Conservation (phyloP, 2,329 filamentous ascomycete species). For the Chrysosphaeria jannelii region DNA sequence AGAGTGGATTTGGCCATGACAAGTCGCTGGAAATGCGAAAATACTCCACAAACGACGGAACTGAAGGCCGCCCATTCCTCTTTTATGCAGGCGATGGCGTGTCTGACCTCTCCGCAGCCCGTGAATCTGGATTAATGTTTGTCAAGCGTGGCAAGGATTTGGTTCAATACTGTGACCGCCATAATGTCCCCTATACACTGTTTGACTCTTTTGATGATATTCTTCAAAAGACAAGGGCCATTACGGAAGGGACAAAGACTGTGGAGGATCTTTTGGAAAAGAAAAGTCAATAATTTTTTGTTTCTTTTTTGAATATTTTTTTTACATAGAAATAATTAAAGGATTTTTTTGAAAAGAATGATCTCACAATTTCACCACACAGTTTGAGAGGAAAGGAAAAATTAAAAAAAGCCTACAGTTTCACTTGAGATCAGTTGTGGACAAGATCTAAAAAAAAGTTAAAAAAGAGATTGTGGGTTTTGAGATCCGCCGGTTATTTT, state of each 20-base stretch:
- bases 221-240: conserved; percentile 3
- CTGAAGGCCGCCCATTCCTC: conserved; percentile 38
- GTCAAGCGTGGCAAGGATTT: conserved; percentile 50
- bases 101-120: conserved; percentile 69
- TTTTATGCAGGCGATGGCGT: conserved; percentile 93
- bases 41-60: conserved; percentile 41
- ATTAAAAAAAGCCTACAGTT: too few species aligned
- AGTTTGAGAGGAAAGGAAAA: too few species aligned
- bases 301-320: too few species aligned
- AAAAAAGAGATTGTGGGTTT: too few species aligned
- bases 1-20: conserved; percentile 81
- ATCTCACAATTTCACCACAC: too few species aligned
- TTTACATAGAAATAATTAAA: too few species aligned
- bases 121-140: conserved; percentile 78
- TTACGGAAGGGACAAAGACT: conserved; percentile 5
- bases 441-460: too few species aligned
- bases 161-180: conserved; percentile 5
- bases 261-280: conserved; percentile 4
- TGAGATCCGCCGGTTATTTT: too few species aligned
- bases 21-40: conserved; percentile 78
- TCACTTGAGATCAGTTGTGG: too few species aligned
- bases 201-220: conserved; percentile 21
- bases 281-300: too few species aligned
- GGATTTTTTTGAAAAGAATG: too few species aligned
- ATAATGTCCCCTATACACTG: conserved; percentile 24